Conservation (phyloP, 495 filamentous ascomycete genomes). For the Monascus purpureus region DNA sequence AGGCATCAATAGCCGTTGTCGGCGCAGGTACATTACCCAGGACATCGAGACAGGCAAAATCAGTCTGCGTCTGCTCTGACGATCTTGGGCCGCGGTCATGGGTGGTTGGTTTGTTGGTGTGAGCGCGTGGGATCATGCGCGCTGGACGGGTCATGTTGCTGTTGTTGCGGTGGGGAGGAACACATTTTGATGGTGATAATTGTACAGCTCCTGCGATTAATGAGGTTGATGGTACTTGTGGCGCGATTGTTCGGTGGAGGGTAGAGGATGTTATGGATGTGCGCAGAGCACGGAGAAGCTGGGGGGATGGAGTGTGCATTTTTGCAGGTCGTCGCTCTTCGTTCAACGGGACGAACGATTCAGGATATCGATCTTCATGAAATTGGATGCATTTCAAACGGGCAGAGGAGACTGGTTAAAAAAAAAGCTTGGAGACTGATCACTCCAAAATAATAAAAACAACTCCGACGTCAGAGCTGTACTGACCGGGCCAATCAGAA, state of each 20-base stretch:
- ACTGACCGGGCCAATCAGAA: too few relatives aligned
- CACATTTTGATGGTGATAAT: neutral
- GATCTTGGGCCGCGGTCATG: constrained; percentile 46
- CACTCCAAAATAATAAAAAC: neutral
- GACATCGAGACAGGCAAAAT: constrained; percentile 65
- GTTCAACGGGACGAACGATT: neutral
- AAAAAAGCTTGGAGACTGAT: neutral
- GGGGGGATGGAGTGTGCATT: constrained; percentile 32
- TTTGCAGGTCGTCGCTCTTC: neutral
- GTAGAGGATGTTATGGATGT: constrained; percentile 12
- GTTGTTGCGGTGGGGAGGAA: constrained; percentile 12
- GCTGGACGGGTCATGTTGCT: constrained; percentile 15
- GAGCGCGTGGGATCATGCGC: constrained; percentile 27
- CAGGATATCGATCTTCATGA: neutral
- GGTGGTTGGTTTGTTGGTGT: constrained; percentile 24
- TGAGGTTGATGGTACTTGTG: constrained; percentile 5
- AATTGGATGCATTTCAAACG: too few relatives aligned
- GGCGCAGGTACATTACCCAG: constrained; percentile 63
- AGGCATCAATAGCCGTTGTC: constrained; percentile 69
- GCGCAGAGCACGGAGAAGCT: constrained; percentile 30
- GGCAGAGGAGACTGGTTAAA: neutral
- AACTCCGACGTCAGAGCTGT: too few relatives aligned
- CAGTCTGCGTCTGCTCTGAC: constrained; percentile 52
- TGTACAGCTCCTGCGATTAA: constrained; percentile 2
- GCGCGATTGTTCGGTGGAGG: constrained; percentile 6